phyloP scores from a whole-genome alignment of 352 stramenopile species.

The Pythium aristosporum region DNA sequence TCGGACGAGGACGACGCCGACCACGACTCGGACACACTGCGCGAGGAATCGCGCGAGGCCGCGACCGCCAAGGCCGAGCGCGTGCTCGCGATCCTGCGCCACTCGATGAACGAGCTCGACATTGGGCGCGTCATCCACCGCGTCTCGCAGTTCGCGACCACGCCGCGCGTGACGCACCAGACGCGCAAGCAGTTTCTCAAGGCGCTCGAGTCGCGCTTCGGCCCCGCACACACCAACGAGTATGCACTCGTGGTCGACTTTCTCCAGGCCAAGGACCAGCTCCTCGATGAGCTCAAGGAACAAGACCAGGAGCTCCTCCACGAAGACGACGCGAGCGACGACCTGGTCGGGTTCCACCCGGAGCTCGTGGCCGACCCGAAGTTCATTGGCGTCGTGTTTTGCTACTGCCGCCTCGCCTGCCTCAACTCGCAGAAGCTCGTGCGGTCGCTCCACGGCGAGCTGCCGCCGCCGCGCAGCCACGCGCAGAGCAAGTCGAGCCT shows the following conservation, averaged over 20 bases:
- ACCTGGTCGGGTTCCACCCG: slow-evolving; percentile 60
- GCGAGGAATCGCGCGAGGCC: slow-evolving; percentile 66
- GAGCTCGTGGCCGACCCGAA: slow-evolving; percentile 72
- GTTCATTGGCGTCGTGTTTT: slow-evolving; percentile 80
- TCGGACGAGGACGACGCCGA: slow-evolving; percentile 30
- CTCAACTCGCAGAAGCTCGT: slow-evolving; percentile 85
- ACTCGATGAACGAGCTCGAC: slow-evolving; percentile 84
- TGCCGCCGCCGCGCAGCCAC: slow-evolving; percentile 42
- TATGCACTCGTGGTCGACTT: slow-evolving; percentile 75
- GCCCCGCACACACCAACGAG: slow-evolving; percentile 52
- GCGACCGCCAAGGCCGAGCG: slow-evolving; percentile 72
- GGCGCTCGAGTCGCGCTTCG: slow-evolving; percentile 71
- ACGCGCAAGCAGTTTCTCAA: slow-evolving; percentile 79
- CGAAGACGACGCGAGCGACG: slow-evolving; percentile 8
- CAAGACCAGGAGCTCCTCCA: slow-evolving; percentile 31
- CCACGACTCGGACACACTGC: slow-evolving; percentile 44
- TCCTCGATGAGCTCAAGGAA: slow-evolving; percentile 65
- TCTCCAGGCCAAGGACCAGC: slow-evolving; percentile 63
- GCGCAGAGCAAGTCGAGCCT: slow-evolving; percentile 60
- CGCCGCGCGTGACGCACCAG: slow-evolving; percentile 66
- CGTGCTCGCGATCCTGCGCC: slow-evolving; percentile 73
- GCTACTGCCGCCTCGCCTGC: slow-evolving; percentile 77
- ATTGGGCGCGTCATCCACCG: slow-evolving; percentile 82
- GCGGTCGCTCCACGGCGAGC: slow-evolving; percentile 37
- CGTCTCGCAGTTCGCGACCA: slow-evolving; percentile 76